These are phyloP conservation scores for Kernera saxatilis DNA, from an alignment of 345 rosid genomes.

Conservation along the genomic window DNA sequence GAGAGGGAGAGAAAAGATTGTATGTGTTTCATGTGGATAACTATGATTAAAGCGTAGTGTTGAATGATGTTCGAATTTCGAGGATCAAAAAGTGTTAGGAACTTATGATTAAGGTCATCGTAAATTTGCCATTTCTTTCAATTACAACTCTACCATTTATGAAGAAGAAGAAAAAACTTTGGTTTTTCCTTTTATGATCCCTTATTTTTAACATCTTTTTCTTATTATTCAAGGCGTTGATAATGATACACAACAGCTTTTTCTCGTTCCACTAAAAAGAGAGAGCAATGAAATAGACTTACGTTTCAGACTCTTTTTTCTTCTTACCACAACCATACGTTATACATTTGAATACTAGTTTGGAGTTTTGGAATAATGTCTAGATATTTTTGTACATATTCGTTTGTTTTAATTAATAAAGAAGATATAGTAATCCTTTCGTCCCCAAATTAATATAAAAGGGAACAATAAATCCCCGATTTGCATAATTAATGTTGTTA, in stretches of 20 bases:
- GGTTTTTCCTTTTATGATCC: background rate
- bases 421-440: background rate
- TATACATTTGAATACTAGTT: constrained; percentile 12
- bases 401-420: background rate
- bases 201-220: background rate
- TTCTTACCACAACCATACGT: constrained; percentile 31
- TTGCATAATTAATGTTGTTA: background rate
- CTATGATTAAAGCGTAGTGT: constrained; percentile 25
- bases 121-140: constrained; percentile 21
- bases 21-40: constrained; percentile 24
- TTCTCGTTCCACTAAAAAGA: constrained; percentile 35
- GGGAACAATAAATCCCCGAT: background rate
- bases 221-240: constrained; percentile 33
- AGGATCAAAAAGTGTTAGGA: constrained; percentile 9
- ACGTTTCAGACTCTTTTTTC: constrained; percentile 16
- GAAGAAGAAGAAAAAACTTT: background rate
- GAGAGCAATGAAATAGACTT: constrained; percentile 21
- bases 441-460: background rate
- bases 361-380: constrained; percentile 11
- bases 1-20: background rate
- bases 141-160: constrained; percentile 23
- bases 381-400: constrained; percentile 16
- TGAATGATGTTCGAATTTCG: background rate
- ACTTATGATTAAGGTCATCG: constrained; percentile 39
- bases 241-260: constrained; percentile 44